Conservation (phyloP, 2,329 filamentous ascomycete species). For the Colletotrichum agaves region DNA sequence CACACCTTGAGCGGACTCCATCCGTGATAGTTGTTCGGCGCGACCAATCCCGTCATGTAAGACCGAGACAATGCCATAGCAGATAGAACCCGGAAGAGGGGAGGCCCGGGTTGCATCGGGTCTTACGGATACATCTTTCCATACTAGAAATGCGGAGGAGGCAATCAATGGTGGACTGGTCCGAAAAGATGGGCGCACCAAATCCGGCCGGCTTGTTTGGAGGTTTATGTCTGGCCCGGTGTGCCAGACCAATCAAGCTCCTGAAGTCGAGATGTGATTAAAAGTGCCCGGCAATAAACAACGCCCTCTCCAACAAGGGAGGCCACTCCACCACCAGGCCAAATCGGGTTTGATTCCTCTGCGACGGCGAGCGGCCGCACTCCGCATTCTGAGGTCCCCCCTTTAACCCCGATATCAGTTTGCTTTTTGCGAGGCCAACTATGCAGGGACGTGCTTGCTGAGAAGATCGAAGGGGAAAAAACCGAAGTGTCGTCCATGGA, state of each 20-base stretch:
- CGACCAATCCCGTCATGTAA: slow-evolving; percentile 6
- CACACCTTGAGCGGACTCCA: not conserved
- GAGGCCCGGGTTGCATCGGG: slow-evolving; percentile 36
- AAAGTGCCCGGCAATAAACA: slow-evolving; percentile 1
- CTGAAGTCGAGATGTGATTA: slow-evolving; percentile 9
- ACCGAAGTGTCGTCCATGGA: not conserved
- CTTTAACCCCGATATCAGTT: slow-evolving; percentile 24
- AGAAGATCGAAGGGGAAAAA: not conserved
- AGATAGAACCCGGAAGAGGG: not conserved
- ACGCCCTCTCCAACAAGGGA: not conserved
- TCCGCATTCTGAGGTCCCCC: slow-evolving; percentile 20
- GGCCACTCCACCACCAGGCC: not conserved
- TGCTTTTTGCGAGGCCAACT: not conserved
- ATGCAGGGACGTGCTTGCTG: not conserved
- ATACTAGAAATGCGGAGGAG: slow-evolving; percentile 12
- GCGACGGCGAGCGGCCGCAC: not conserved
- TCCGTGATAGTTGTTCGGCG: not conserved
- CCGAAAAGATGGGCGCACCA: not conserved
- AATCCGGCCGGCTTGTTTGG: slow-evolving; percentile 1
- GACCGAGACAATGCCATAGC: slow-evolving; percentile 13
- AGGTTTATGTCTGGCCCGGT: slow-evolving; percentile 1
- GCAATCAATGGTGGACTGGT: not conserved
- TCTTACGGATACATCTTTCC: not conserved
- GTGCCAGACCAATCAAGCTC: slow-evolving; percentile 27
- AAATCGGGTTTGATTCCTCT: slow-evolving; percentile 37